phyloP scores from a whole-genome alignment of 139 green algal species.

The Zygnema cylindricum region DNA sequence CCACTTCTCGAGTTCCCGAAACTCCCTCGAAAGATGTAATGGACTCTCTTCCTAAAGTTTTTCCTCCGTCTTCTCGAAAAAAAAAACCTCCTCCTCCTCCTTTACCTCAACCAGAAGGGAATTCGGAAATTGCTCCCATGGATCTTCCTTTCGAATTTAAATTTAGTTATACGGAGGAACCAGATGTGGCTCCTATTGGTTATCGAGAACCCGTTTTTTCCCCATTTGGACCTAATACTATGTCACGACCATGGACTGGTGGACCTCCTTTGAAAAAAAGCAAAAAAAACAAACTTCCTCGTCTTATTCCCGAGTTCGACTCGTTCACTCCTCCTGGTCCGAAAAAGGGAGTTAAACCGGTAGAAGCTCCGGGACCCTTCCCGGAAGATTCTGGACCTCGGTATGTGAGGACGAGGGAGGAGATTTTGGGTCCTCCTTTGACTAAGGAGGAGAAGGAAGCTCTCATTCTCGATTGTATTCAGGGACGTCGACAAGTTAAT shows the following conservation, averaged over 20 bases:
- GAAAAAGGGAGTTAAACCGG: slow-evolving; percentile 46
- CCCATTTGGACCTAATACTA: slow-evolving; percentile 32
- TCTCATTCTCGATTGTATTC: slow-evolving; percentile 28
- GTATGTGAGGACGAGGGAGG: slow-evolving; percentile 36
- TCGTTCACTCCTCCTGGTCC: slow-evolving; percentile 12
- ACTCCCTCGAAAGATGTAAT: background rate
- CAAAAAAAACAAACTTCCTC: slow-evolving; percentile 26
- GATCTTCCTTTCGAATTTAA: slow-evolving; percentile 32
- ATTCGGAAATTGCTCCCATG: background rate
- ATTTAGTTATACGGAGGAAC: slow-evolving; percentile 42
- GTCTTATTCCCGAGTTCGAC: slow-evolving; percentile 37
- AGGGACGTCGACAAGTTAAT: slow-evolving; percentile 47
- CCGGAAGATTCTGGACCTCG: slow-evolving; percentile 7
- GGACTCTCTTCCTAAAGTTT: background rate
- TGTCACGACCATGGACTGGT: slow-evolving; percentile 40
- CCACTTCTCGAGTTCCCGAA: background rate
- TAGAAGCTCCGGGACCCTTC: slow-evolving; percentile 45
- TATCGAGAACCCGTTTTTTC: slow-evolving; percentile 40
- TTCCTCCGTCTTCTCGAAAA: background rate
- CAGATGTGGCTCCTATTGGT: slow-evolving; percentile 23
- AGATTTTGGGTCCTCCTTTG: slow-evolving; percentile 34
- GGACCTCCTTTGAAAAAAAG: slow-evolving; percentile 25
- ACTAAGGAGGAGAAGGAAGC: slow-evolving; percentile 41
- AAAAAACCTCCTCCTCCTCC: slow-evolving; percentile 4
- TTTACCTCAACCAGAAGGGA: background rate